A percentile compares a stretch with the other conserved stretches of the same genome.
Evolutionary conservation across 1,139 yeast genomes (phyloP).

Genomic region (Debaryomyces coudertii): DNA sequence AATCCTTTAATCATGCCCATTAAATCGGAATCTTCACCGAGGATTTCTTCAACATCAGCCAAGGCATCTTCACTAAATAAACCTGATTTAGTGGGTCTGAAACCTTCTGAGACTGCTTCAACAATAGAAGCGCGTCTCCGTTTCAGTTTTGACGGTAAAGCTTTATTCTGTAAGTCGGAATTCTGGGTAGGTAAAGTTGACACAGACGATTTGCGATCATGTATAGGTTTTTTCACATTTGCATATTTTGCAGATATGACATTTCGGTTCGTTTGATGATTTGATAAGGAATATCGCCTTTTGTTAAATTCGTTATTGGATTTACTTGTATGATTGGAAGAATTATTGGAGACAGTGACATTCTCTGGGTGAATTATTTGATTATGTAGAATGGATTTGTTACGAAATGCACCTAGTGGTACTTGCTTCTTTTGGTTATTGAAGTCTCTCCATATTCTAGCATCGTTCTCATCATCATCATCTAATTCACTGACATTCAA

Average conservation of each 20-base stretch:
- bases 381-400: conserved; percentile 59
- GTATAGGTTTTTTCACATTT: conserved; percentile 2
- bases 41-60: conserved; percentile 67
- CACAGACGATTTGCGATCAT: conserved; percentile 4
- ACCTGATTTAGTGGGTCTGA: conserved; percentile 73
- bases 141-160: conserved; percentile 30
- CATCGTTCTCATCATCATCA: conserved; percentile 67
- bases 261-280: conserved; percentile 13
- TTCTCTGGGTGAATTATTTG: conserved; percentile 27
- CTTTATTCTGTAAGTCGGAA: background rate
- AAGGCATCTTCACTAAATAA: conserved; percentile 72
- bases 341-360: conserved; percentile 23
- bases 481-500: conserved; percentile 87
- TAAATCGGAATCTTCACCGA: conserved; percentile 51
- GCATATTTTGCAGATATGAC: background rate
- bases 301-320: conserved; percentile 26
- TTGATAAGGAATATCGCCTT: conserved; percentile 22
- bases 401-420: conserved; percentile 88
- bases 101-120: conserved; percentile 77
- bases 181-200: background rate
- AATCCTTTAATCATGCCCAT: conserved; percentile 51
- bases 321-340: conserved; percentile 24
- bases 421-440: conserved; percentile 57
- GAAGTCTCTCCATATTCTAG: conserved; percentile 56
- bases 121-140: conserved; percentile 63